Evolutionary conservation across 208 protist genomes (phyloP).

Genomic region (Zelonia costaricensis): DNA sequence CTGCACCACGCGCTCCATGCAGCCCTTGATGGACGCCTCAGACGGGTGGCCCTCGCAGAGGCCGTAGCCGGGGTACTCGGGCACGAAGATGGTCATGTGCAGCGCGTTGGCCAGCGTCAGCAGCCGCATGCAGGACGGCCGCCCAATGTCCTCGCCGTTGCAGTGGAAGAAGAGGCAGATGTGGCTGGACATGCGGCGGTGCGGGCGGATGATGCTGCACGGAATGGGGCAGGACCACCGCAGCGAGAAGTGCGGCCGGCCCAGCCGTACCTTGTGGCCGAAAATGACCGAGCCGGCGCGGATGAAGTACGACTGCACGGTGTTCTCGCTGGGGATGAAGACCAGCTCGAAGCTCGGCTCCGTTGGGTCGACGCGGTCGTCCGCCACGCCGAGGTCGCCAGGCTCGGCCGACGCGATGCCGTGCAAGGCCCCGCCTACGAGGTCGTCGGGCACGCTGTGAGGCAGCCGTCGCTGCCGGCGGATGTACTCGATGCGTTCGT

Average conservation of each 20-base stretch:
- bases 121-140: constrained; percentile 30
- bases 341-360: constrained; percentile 34
- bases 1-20: constrained; percentile 44
- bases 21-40: constrained; percentile 39
- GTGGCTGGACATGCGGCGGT: constrained; percentile 52
- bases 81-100: constrained; percentile 46
- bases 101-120: constrained; percentile 42
- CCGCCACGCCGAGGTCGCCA: background rate
- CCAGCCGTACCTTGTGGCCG: constrained; percentile 24
- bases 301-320: constrained; percentile 39
- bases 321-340: constrained; percentile 41
- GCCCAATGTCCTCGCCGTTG: constrained; percentile 56
- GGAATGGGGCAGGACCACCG: constrained; percentile 37
- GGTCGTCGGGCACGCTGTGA: constrained; percentile 14
- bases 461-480: constrained; percentile 12
- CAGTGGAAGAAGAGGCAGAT: constrained; percentile 48
- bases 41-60: constrained; percentile 33
- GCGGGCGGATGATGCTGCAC: constrained; percentile 43
- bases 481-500: constrained; percentile 28
- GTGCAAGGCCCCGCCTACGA: constrained; percentile 15
- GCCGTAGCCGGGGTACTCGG: constrained; percentile 52
- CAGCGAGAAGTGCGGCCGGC: constrained; percentile 13
- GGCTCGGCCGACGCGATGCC: constrained; percentile 11
- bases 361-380: background rate
- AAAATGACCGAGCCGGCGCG: constrained; percentile 34